Conservation (phyloP, 192 early-diverging fungal genomes). For the Rhizophagus clarus region DNA sequence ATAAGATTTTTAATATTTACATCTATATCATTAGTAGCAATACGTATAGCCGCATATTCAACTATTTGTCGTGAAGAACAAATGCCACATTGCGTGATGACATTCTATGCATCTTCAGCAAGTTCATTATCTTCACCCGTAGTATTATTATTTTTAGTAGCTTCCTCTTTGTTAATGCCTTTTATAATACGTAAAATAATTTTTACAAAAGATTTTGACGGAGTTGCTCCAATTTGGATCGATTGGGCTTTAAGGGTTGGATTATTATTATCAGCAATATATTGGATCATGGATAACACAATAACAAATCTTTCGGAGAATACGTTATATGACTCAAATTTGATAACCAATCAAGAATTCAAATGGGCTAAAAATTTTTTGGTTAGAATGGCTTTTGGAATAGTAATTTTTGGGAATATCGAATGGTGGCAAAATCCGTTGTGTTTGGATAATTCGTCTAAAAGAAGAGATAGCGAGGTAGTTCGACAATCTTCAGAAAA, state of each 20-base stretch:
- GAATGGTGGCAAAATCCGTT: constrained; percentile 60
- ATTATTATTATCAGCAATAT: constrained; percentile 54
- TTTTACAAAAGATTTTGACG: constrained; percentile 55
- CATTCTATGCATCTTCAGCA: constrained; percentile 70
- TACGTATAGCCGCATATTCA: constrained; percentile 53
- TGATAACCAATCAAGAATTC: not conserved
- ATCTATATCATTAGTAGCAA: constrained; percentile 59
- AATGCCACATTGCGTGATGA: constrained; percentile 73
- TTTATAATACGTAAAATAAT: constrained; percentile 47
- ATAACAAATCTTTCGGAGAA: not conserved
- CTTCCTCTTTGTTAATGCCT: constrained; percentile 46
- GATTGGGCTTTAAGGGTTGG: constrained; percentile 56
- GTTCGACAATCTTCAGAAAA: constrained; percentile 21
- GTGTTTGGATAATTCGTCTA: constrained; percentile 44
- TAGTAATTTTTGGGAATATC: constrained; percentile 52
- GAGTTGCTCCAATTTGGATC: constrained; percentile 57
- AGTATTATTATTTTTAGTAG: constrained; percentile 48
- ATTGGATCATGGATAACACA: constrained; percentile 57
- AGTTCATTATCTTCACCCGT: constrained; percentile 55
- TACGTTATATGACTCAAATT: not conserved
- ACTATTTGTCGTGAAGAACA: constrained; percentile 93
- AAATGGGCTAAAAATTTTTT: constrained; percentile 47
- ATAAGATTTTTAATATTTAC: constrained; percentile 46
- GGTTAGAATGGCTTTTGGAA: constrained; percentile 57
- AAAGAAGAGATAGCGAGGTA: constrained; percentile 3